Percentiles rank a stretch among this genome's conserved stretches.
Evolutionary conservation across 805 yeast genomes (phyloP).

Genomic region (Cyberlindnera mrakii): DNA sequence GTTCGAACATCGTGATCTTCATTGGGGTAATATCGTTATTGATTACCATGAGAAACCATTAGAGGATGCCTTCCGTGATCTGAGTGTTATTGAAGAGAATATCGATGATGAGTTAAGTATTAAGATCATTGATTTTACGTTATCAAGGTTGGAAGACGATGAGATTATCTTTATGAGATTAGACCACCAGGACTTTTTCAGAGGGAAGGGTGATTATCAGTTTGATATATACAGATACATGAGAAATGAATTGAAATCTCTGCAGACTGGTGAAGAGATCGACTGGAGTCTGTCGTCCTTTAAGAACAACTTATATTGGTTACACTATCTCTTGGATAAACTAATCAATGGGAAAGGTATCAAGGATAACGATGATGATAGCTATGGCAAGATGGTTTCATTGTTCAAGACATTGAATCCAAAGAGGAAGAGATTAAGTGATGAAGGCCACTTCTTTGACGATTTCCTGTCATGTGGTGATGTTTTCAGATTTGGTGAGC

Average conservation of each 20-base stretch:
- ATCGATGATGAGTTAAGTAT: slow-evolving; percentile 26
- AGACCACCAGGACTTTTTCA: slow-evolving; percentile 58
- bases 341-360: slow-evolving; percentile 37
- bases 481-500: slow-evolving; percentile 8
- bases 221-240: slow-evolving; percentile 55
- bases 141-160: slow-evolving; percentile 41
- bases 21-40: slow-evolving; percentile 57
- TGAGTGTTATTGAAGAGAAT: slow-evolving; percentile 15
- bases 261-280: slow-evolving; percentile 22
- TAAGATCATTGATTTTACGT: slow-evolving; percentile 52
- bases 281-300: slow-evolving; percentile 45
- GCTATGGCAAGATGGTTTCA: slow-evolving; percentile 24
- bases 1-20: slow-evolving; percentile 70
- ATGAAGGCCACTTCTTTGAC: slow-evolving; percentile 18
- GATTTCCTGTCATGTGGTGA: slow-evolving; percentile 23
- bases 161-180: slow-evolving; percentile 44
- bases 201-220: slow-evolving; percentile 55
- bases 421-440: slow-evolving; percentile 20
- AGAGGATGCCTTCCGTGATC: slow-evolving; percentile 19
- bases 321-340: slow-evolving; percentile 52
- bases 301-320: slow-evolving; percentile 55
- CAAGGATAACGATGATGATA: slow-evolving; percentile 19
- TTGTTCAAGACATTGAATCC: slow-evolving; percentile 32
- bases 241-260: slow-evolving; percentile 30
- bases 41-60: slow-evolving; percentile 20